phyloP scores from a whole-genome alignment of 257 asterid species.

The Prunella vulgaris region DNA sequence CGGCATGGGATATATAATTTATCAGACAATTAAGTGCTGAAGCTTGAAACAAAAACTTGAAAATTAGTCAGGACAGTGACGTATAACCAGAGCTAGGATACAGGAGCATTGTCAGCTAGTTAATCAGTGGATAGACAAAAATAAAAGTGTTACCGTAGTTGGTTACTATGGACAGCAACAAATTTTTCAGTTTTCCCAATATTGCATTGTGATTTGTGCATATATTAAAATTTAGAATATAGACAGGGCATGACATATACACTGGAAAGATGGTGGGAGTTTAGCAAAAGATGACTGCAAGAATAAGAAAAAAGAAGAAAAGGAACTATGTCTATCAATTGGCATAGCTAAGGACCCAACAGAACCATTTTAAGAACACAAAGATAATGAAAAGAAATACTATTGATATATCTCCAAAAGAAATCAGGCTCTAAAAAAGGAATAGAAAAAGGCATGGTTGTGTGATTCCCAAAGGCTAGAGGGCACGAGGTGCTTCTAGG shows the following conservation, averaged over 20 bases:
- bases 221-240: neutral
- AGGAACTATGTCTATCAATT: neutral
- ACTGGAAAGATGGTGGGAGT: neutral
- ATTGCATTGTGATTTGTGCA: neutral
- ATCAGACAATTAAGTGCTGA: neutral
- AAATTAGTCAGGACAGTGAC: neutral
- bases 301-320: neutral
- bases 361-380: conserved; percentile 10
- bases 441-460: neutral
- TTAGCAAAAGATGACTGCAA: neutral
- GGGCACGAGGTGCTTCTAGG: neutral
- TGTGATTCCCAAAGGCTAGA: neutral
- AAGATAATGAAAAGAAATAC: neutral
- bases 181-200: neutral
- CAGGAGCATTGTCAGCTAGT: neutral
- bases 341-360: neutral
- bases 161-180: neutral
- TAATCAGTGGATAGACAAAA: neutral
- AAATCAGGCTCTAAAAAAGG: neutral
- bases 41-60: neutral
- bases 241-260: neutral
- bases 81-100: neutral
- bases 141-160: neutral
- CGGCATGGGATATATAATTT: neutral
- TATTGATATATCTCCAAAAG: neutral